Base-by-base conservation (phyloP, 495 filamentous ascomycete species). In the Venustampulla echinocandica region DNA sequence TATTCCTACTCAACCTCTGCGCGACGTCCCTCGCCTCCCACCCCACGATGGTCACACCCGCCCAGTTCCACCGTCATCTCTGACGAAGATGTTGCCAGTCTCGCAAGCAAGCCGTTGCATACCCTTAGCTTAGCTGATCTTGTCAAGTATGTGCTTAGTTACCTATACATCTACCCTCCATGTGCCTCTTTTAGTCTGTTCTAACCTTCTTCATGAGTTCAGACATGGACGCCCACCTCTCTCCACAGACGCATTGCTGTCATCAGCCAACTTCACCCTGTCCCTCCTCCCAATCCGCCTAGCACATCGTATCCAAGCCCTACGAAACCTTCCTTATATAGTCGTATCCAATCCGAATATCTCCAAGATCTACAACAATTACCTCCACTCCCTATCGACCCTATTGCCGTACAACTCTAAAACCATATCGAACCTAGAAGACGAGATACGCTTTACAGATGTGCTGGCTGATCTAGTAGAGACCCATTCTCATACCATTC, bases 341-440 rank as follows among this genome's bases (percentile, higher is more conserved):
- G 90, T 98, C 36, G 92, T 98, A 14, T 88, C 90, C 0, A 97
- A 97, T 61, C 85, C 88, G 1, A 84, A 95, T 58, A 86, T 97
- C 43, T 81, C 82, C 23, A 80, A 79, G 52, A 97, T 98, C 46
- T 95, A 96, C 68, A 77, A 85, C 59, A 96, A 95, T 64, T 98
- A 98, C 64, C 67, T 90, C 32, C 89, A 95, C 59, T 94, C 87
- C 3, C 71, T 97, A 1, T 88, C 85, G 3, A 93, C 86, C 3
- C 74, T 98, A 5, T 75, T 96, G 1, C 85, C 87, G 2, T 95
- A 87, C 64, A 84, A 87, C 59, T 83, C 64, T 62, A 78, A 50
- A 65, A 81, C 64, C 39, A 92, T 95, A 45, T 79, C 76, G 45
- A 90, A 76, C 3, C 68, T 95, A 15, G 85, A 90, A 43, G 92